phyloP scores from a whole-genome alignment of 208 protist genomes.

The Trypanosoma vivax region DNA sequence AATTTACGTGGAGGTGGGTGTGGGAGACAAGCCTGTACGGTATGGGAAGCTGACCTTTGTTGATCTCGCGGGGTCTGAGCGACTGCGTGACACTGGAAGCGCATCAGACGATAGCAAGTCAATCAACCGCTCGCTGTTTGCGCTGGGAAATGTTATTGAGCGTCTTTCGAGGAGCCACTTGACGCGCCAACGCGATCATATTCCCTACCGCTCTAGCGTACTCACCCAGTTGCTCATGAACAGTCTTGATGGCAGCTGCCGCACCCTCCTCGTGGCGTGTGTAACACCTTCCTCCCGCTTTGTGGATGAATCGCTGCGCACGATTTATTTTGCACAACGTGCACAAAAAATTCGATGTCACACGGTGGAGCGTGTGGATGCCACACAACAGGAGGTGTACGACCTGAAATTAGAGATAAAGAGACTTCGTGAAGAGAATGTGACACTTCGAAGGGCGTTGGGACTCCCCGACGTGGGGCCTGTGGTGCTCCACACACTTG shows the following conservation, averaged over 20 bases:
- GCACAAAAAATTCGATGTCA: constrained; percentile 45
- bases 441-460: constrained; percentile 36
- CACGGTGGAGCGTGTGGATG: constrained; percentile 57
- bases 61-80: constrained; percentile 92
- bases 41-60: constrained; percentile 88
- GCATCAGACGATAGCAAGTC: constrained; percentile 68
- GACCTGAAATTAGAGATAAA: constrained; percentile 32
- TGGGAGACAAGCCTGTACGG: constrained; percentile 14
- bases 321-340: constrained; percentile 75
- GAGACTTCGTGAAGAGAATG: constrained; percentile 44
- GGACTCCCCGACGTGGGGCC: constrained; percentile 16
- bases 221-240: constrained; percentile 88
- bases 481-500: neutral
- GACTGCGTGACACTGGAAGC: constrained; percentile 79
- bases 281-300: constrained; percentile 65
- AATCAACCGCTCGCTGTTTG: constrained; percentile 89
- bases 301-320: constrained; percentile 74
- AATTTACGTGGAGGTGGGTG: constrained; percentile 48
- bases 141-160: constrained; percentile 85
- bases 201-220: constrained; percentile 82
- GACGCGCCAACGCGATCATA: constrained; percentile 24
- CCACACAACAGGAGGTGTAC: constrained; percentile 44
- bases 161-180: constrained; percentile 37
- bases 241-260: constrained; percentile 63
- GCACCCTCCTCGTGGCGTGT: constrained; percentile 76